Percentiles rank a stretch among this genome's conserved stretches.
Evolutionary conservation across 805 yeast genomes (phyloP).

Genomic region (Starmerella stigmatis): DNA sequence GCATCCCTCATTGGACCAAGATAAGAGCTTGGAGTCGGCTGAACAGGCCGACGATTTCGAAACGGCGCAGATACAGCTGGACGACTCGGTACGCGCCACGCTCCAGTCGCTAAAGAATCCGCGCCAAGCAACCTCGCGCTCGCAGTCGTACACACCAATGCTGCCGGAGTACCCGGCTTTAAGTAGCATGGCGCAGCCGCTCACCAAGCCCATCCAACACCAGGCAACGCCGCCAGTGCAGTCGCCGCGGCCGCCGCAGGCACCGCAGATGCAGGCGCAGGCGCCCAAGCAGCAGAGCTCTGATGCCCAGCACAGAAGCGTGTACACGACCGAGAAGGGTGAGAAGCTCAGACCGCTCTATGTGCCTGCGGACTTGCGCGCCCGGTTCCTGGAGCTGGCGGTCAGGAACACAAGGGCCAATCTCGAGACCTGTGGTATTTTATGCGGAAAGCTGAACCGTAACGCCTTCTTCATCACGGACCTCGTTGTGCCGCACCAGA

Average conservation of each 20-base stretch:
- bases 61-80: background rate
- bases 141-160: background rate
- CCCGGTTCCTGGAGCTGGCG: conserved; percentile 40
- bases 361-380: conserved; percentile 39
- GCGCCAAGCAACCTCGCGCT: background rate
- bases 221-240: too few relatives aligned
- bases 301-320: conserved; percentile 1
- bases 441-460: conserved; percentile 50
- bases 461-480: conserved; percentile 57
- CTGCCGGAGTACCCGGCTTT: too few relatives aligned
- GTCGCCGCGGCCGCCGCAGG: too few relatives aligned
- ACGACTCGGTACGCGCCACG: conserved; percentile 5
- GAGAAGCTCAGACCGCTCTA: conserved; percentile 38
- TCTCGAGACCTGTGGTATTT: conserved; percentile 57
- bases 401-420: conserved; percentile 39
- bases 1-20: too few relatives aligned
- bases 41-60: background rate
- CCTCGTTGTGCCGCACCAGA: conserved; percentile 52
- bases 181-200: too few relatives aligned
- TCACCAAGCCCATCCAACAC: too few relatives aligned
- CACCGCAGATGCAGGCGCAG: background rate
- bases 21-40: background rate
- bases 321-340: conserved; percentile 9
- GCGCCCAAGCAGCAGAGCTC: background rate
- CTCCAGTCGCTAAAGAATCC: background rate